Conservation (phyloP, 2,329 filamentous ascomycete species). For the Cladophialophora psammophila region DNA sequence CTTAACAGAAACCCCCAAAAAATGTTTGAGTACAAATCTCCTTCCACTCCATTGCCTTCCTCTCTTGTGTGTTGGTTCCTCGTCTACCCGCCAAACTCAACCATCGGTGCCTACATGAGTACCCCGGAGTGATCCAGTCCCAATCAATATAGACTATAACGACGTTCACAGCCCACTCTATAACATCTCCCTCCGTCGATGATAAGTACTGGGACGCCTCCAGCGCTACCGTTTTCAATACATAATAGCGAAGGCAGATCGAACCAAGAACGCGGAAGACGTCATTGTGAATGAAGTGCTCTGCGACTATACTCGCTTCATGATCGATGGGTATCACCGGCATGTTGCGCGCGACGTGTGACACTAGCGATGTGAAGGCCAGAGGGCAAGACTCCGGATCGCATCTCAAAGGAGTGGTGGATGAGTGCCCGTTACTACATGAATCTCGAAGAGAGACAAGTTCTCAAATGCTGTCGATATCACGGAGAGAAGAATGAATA, state of each 20-base stretch:
- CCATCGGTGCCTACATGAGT: background rate
- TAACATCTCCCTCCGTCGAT: background rate
- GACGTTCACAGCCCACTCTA: background rate
- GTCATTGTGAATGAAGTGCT: background rate
- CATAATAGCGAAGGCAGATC: background rate
- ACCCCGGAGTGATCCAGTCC: background rate
- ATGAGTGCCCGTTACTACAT: background rate
- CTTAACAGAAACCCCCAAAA: background rate
- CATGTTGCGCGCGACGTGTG: background rate
- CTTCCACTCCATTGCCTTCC: background rate
- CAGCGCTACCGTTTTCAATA: background rate
- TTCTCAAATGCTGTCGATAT: background rate
- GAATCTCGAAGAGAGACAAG: background rate
- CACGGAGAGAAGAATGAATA: background rate
- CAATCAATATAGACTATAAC: background rate
- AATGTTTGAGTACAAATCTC: background rate
- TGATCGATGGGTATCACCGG: background rate
- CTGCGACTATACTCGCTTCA: background rate
- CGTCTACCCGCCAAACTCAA: background rate
- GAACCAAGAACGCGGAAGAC: background rate
- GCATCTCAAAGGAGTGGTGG: background rate
- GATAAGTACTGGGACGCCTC: background rate
- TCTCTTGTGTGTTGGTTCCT: background rate
- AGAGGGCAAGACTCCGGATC: background rate
- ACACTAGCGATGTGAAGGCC: background rate